phyloP scores from a whole-genome alignment of 2,329 filamentous ascomycete genomes.

The Didymella sp. region DNA sequence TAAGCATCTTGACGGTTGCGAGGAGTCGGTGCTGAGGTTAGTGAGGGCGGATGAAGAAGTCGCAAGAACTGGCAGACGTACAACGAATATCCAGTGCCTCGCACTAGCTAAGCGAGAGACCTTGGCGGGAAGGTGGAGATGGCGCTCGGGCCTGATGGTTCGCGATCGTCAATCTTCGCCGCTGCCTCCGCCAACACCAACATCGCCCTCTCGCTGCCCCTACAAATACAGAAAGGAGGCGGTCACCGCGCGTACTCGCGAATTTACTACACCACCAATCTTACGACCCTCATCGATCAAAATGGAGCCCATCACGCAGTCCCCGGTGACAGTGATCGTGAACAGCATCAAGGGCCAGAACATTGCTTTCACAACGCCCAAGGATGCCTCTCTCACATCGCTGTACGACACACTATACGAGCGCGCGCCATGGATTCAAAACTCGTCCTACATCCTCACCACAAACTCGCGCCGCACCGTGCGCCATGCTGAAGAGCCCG shows the following conservation, averaged over 20 bases:
- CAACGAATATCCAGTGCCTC: constrained; percentile 22
- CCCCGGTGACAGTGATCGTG: constrained; percentile 68
- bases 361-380: constrained; percentile 78
- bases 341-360: constrained; percentile 83
- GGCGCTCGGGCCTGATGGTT: constrained; percentile 16
- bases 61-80: constrained; percentile 15
- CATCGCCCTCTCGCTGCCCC: background rate
- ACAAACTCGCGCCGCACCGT: constrained; percentile 81
- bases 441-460: constrained; percentile 75
- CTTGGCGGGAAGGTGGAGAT: constrained; percentile 8
- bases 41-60: constrained; percentile 20
- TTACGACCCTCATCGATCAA: background rate
- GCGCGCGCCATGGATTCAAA: constrained; percentile 64
- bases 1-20: constrained; percentile 71
- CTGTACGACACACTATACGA: constrained; percentile 68
- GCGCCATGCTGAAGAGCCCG: constrained; percentile 58
- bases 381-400: constrained; percentile 70
- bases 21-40: constrained; percentile 34
- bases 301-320: constrained; percentile 36
- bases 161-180: constrained; percentile 13
- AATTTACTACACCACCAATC: background rate
- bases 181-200: constrained; percentile 9
- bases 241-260: background rate
- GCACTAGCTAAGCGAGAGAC: constrained; percentile 22
- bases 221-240: background rate